Evolutionary conservation across 441 rosid species (phyloP).

Genomic region (Bruguiera hainesii): DNA sequence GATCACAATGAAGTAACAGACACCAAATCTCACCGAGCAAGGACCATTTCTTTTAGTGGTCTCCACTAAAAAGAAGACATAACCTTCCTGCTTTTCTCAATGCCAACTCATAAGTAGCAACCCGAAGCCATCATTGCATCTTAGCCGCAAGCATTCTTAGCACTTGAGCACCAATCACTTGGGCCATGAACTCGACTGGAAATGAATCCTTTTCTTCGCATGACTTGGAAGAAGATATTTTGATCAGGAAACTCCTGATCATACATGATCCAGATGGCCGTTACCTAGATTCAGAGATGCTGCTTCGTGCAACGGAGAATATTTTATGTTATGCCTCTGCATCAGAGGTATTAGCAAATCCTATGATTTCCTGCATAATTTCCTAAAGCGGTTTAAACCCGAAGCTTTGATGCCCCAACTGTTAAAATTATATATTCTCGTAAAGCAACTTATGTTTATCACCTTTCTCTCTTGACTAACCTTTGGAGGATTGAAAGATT

Average conservation of each 20-base stretch:
- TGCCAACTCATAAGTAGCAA: constrained; percentile 16
- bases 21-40: constrained; percentile 4
- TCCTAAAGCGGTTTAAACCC: too few relatives aligned
- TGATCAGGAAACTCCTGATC: constrained; percentile 51
- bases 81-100: background rate
- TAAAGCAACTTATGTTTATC: too few relatives aligned
- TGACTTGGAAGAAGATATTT: constrained; percentile 45
- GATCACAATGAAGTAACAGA: too few relatives aligned
- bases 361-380: constrained; percentile 8
- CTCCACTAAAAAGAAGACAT: constrained; percentile 22
- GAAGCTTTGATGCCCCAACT: too few relatives aligned
- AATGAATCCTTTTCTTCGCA: constrained; percentile 5
- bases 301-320: constrained; percentile 57
- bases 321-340: constrained; percentile 41
- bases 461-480: too few relatives aligned
- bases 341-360: constrained; percentile 31
- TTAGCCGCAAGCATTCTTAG: constrained; percentile 14
- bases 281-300: constrained; percentile 50
- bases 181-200: constrained; percentile 33
- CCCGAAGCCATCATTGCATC: background rate
- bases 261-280: constrained; percentile 80
- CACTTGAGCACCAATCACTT: constrained; percentile 11
- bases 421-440: too few relatives aligned
- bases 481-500: too few relatives aligned
- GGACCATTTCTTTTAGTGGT: constrained; percentile 27